A percentile compares a stretch with the other conserved stretches of the same genome.
phyloP scores from a whole-genome alignment of 2,329 filamentous ascomycete species.

The Aspergillus neoniger region DNA sequence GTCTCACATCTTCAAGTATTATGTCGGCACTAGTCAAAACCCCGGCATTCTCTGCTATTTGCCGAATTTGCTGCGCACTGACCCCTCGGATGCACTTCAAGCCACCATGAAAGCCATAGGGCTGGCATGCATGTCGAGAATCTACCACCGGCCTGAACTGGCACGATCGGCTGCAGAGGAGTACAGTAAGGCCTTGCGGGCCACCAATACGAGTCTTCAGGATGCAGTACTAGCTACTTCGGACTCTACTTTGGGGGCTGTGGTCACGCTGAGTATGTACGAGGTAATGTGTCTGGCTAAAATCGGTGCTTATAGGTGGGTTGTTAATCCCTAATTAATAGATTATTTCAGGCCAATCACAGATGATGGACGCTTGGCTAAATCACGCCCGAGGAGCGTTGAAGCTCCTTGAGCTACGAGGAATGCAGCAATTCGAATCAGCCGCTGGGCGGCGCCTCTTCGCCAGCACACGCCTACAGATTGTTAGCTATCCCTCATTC shows the following conservation, averaged over 20 bases:
- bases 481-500: constrained; percentile 1
- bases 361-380: constrained; percentile 13
- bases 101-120: constrained; percentile 17
- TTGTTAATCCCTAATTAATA: too few relatives aligned
- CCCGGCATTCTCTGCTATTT: constrained; percentile 17
- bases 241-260: constrained; percentile 22
- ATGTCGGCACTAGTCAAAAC: constrained; percentile 11
- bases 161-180: constrained; percentile 5
- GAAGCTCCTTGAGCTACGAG: constrained; percentile 20
- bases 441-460: constrained; percentile 12
- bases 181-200: constrained; percentile 16
- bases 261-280: constrained; percentile 19
- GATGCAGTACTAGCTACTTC: constrained; percentile 9
- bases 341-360: too few relatives aligned
- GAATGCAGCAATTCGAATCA: constrained; percentile 14
- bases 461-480: constrained; percentile 10
- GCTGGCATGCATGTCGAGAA: constrained; percentile 16
- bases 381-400: constrained; percentile 18
- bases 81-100: constrained; percentile 14
- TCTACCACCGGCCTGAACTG: neutral
- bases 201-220: constrained; percentile 16
- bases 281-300: constrained; percentile 12
- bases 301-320: too few relatives aligned
- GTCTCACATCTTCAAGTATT: constrained; percentile 13
- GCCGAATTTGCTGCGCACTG: constrained; percentile 2